phyloP scores from a whole-genome alignment of 2,329 filamentous ascomycete species.

The Colletotrichum lentis region DNA sequence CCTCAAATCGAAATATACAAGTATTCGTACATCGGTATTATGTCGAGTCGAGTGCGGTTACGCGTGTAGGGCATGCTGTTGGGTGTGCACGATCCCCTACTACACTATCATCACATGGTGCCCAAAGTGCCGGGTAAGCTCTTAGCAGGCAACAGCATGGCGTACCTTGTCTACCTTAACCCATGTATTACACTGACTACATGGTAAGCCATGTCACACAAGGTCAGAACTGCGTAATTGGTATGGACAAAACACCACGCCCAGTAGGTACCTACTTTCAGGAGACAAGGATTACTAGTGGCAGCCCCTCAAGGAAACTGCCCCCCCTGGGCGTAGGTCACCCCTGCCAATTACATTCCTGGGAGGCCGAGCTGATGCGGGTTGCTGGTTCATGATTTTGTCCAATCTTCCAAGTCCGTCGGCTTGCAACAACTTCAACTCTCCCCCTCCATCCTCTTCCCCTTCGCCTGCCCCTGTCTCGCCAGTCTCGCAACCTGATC shows the following conservation, averaged over 20 bases:
- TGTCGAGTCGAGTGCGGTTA: too few relatives aligned
- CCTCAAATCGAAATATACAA: neutral
- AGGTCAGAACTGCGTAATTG: neutral
- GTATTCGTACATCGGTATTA: too few relatives aligned
- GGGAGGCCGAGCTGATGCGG: slow-evolving; percentile 26
- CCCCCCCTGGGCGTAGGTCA: neutral
- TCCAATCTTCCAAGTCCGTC: slow-evolving; percentile 21
- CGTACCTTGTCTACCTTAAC: slow-evolving; percentile 1
- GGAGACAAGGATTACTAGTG: neutral
- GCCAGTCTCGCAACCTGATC: slow-evolving; percentile 2
- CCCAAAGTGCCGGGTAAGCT: neutral
- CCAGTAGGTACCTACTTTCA: neutral
- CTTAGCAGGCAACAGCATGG: slow-evolving; percentile 4
- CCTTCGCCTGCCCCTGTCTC: neutral
- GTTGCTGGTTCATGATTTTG: slow-evolving; percentile 31
- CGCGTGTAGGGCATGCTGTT: neutral
- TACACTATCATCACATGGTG: neutral
- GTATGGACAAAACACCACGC: neutral
- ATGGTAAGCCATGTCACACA: neutral
- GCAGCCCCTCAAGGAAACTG: neutral
- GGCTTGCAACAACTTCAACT: slow-evolving; percentile 12
- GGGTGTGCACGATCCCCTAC: neutral
- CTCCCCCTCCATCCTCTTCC: slow-evolving; percentile 12
- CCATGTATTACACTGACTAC: neutral
- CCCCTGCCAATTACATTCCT: slow-evolving; percentile 8